Evolutionary conservation across 257 asterid species (phyloP).

Genomic region (Solanum sejunctum): DNA sequence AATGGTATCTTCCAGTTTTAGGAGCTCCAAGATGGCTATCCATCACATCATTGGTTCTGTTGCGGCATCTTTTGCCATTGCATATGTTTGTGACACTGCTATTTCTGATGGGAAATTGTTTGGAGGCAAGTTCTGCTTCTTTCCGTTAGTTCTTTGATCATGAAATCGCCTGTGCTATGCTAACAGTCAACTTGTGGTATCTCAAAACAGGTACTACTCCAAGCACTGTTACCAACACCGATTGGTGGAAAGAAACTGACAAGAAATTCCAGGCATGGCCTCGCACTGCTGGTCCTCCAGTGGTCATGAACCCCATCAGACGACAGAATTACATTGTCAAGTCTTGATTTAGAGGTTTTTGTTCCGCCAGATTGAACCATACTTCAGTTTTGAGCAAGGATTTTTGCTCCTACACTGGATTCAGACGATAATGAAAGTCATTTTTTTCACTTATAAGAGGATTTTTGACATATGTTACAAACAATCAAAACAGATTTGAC

Average conservation of each 20-base stretch:
- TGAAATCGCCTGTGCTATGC: not conserved
- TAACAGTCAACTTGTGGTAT: not conserved
- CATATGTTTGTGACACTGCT: constrained; percentile 6
- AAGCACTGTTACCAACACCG: constrained; percentile 36
- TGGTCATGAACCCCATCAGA: constrained; percentile 93
- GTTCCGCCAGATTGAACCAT: not conserved
- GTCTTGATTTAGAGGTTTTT: constrained; percentile 25
- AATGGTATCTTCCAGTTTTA: not conserved
- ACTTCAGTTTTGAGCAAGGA: not conserved
- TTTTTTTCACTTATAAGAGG: not conserved
- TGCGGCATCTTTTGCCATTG: constrained; percentile 3
- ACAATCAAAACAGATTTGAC: not conserved
- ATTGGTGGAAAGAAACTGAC: constrained; percentile 80
- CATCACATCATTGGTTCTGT: not conserved
- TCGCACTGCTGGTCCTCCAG: constrained; percentile 97
- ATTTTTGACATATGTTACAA: not conserved
- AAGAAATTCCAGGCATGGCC: constrained; percentile 97
- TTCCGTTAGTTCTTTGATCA: not conserved
- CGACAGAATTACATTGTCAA: constrained; percentile 90
- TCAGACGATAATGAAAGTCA: not conserved
- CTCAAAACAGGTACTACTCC: constrained; percentile 60
- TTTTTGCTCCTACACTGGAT: not conserved
- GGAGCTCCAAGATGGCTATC: constrained; percentile 7
- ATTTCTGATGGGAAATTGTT: constrained; percentile 11
- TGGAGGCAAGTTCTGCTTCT: constrained; percentile 22